Percentiles rank a stretch among this genome's conserved stretches.
phyloP scores from a whole-genome alignment of 2,329 filamentous ascomycete species.

The Claviceps africana region DNA sequence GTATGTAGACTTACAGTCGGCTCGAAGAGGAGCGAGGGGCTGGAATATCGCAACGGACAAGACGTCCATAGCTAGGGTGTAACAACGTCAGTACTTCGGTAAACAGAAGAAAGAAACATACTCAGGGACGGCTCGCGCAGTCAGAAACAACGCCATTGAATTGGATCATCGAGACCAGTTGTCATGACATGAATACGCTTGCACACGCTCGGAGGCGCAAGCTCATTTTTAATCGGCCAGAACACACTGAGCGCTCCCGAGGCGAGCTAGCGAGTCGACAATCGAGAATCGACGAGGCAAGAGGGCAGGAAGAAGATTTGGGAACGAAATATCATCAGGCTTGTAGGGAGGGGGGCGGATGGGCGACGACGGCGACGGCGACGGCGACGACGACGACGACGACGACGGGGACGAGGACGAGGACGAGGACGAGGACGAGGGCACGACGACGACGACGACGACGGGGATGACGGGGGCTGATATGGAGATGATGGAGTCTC shows the following conservation, averaged over 20 bases:
- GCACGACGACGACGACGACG: slow-evolving; percentile 13
- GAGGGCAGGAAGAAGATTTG: slow-evolving; percentile 9
- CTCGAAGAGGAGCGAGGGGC: slow-evolving; percentile 86
- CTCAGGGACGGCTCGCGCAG: neutral
- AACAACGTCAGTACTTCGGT: slow-evolving; percentile 16
- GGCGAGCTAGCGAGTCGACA: slow-evolving; percentile 16
- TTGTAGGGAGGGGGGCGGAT: neutral
- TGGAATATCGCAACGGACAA: slow-evolving; percentile 96
- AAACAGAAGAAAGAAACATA: slow-evolving; percentile 3
- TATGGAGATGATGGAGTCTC: slow-evolving; percentile 9
- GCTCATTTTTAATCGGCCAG: slow-evolving; percentile 11
- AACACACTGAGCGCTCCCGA: slow-evolving; percentile 14
- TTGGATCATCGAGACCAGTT: slow-evolving; percentile 4
- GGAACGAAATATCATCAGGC: slow-evolving; percentile 3
- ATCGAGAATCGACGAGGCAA: slow-evolving; percentile 14
- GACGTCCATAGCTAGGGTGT: slow-evolving; percentile 69
- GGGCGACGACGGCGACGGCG: slow-evolving; percentile 5
- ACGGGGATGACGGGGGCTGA: slow-evolving; percentile 1
- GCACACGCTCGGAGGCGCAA: slow-evolving; percentile 10
- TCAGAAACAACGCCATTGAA: neutral
- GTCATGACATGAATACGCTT: slow-evolving; percentile 7
- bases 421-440: slow-evolving; percentile 7
- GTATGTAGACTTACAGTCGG: slow-evolving; percentile 62
- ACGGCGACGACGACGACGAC: slow-evolving; percentile 12
- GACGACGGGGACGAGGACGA: slow-evolving; percentile 4